Conservation (phyloP, 345 rosid species). For the Kernera saxatilis region DNA sequence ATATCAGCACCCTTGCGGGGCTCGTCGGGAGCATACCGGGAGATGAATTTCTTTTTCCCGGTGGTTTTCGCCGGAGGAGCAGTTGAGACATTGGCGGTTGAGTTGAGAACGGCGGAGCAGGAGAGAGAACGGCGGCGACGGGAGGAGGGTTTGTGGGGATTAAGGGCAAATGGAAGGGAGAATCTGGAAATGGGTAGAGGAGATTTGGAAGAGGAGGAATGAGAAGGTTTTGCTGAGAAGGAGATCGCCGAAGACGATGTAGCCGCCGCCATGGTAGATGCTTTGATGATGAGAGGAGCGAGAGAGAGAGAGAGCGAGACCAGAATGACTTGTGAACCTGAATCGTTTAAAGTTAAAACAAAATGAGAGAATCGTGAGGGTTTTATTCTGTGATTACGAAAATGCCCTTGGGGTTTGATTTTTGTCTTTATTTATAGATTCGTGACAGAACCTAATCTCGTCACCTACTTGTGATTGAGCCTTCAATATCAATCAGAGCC, state of each 20-base stretch:
- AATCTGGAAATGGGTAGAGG: conserved; percentile 25
- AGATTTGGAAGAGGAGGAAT: conserved; percentile 22
- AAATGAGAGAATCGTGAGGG: not conserved
- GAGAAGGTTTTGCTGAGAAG: conserved; percentile 20
- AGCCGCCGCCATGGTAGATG: conserved; percentile 21
- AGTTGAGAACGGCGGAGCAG: conserved; percentile 22
- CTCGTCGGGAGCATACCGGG: conserved; percentile 54
- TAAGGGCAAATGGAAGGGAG: conserved; percentile 28
- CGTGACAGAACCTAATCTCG: not conserved
- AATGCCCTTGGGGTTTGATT: not conserved
- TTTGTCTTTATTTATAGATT: not conserved
- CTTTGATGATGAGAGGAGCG: not conserved
- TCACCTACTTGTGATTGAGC: not conserved
- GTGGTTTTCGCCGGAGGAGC: not conserved
- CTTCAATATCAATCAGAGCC: not conserved
- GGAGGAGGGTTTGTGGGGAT: conserved; percentile 6
- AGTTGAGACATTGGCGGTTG: conserved; percentile 16
- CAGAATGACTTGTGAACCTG: conserved; percentile 2
- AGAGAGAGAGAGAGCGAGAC: not conserved
- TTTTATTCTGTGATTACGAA: not conserved
- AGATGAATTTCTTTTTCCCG: not conserved
- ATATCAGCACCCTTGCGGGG: conserved; percentile 95
- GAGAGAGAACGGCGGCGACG: conserved; percentile 34
- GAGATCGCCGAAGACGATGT: conserved; percentile 30
- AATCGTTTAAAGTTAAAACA: conserved; percentile 7